phyloP scores from a whole-genome alignment of 1,139 yeast species.

The Zygoascus hellenicus region DNA sequence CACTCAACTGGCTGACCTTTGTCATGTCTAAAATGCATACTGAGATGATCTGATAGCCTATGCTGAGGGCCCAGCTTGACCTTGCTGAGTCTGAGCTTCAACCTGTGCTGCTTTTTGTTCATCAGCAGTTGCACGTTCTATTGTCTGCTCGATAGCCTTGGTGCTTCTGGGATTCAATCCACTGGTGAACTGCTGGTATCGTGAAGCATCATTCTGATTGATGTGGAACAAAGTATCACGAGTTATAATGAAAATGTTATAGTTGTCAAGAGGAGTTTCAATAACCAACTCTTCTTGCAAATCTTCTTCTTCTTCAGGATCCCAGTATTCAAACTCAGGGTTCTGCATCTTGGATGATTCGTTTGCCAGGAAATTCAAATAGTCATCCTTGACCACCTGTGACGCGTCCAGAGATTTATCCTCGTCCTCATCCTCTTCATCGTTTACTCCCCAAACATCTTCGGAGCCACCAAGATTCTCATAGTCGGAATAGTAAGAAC shows the following conservation, averaged over 20 bases:
- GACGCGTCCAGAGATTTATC: slow-evolving; percentile 41
- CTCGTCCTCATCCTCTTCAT: slow-evolving; percentile 42
- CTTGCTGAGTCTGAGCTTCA: slow-evolving; percentile 2
- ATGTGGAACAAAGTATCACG: slow-evolving; percentile 39
- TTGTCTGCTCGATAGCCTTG: slow-evolving; percentile 25
- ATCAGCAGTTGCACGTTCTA: slow-evolving; percentile 19
- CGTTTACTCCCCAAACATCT: slow-evolving; percentile 31
- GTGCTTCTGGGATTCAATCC: slow-evolving; percentile 33
- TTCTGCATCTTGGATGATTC: slow-evolving; percentile 24
- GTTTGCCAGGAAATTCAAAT: slow-evolving; percentile 28
- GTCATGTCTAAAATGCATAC: slow-evolving; percentile 4
- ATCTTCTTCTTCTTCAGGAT: slow-evolving; percentile 45
- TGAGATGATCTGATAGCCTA: neutral
- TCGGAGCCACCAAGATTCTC: slow-evolving; percentile 30
- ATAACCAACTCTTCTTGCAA: slow-evolving; percentile 77
- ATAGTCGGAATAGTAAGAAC: slow-evolving; percentile 33
- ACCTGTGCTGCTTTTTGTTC: neutral
- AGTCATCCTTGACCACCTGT: slow-evolving; percentile 36
- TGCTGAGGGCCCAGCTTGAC: neutral
- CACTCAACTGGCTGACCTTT: neutral
- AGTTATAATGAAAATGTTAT: slow-evolving; percentile 57
- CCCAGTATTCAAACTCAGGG: slow-evolving; percentile 11
- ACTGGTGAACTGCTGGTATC: slow-evolving; percentile 29
- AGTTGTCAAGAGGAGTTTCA: slow-evolving; percentile 66
- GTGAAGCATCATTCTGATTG: slow-evolving; percentile 27